A percentile compares a stretch with the other conserved stretches of the same genome.
These are phyloP conservation scores for Chimonanthus praecox DNA, from an alignment of 164 flowering plant species.

Conservation along the genomic window DNA sequence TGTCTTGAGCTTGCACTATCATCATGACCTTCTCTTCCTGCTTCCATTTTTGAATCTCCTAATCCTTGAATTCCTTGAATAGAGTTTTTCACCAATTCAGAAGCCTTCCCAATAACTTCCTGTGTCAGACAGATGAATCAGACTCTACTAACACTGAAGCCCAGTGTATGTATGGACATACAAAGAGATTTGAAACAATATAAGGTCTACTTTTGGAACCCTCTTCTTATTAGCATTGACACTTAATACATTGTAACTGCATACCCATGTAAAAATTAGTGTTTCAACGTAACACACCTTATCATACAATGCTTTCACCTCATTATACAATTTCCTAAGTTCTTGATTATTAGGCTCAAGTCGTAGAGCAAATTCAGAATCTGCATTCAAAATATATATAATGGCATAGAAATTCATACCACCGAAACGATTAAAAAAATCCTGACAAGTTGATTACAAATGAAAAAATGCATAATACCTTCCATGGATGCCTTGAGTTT, in stretches of 20 bases:
- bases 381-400: constrained; percentile 36
- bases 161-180: not conserved
- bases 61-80: constrained; percentile 22
- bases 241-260: too few species aligned
- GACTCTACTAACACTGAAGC: not conserved
- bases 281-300: constrained; percentile 36
- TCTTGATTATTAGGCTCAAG: constrained; percentile 91
- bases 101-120: constrained; percentile 56
- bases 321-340: constrained; percentile 72
- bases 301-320: constrained; percentile 57
- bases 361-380: constrained; percentile 88
- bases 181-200: not conserved
- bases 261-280: not conserved
- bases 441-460: not conserved
- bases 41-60: constrained; percentile 5
- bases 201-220: not conserved
- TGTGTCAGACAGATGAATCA: constrained; percentile 18
- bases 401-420: not conserved
- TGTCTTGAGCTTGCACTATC: constrained; percentile 18
- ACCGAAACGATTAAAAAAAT: constrained; percentile 1
- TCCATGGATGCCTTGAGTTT: constrained; percentile 72
- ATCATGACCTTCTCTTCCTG: constrained; percentile 18
- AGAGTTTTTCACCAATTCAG: constrained; percentile 35
- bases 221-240: too few species aligned
- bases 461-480: constrained; percentile 33